Evolutionary conservation across 1,284 basidiomycete species (phyloP).

Genomic region (Somion occarium): DNA sequence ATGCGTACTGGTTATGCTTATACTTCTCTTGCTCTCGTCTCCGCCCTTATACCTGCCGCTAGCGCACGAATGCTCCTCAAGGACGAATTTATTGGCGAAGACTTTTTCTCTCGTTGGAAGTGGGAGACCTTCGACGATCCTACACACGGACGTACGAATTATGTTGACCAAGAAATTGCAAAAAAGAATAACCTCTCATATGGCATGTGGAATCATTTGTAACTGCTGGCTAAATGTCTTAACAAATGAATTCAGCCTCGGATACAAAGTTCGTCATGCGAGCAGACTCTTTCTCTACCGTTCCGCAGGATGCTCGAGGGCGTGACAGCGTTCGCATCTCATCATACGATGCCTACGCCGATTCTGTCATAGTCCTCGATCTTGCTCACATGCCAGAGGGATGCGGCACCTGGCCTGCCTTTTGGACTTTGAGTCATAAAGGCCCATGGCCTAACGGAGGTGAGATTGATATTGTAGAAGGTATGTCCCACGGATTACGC

Average conservation of each 20-base stretch:
- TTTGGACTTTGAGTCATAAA: conserved; percentile 50
- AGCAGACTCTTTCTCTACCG: conserved; percentile 32
- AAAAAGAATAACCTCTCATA: conserved; percentile 34
- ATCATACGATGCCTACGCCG: conserved; percentile 37
- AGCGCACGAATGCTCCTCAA: conserved; percentile 23
- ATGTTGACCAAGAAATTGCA: conserved; percentile 38
- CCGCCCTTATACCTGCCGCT: conserved; percentile 14
- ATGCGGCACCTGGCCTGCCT: conserved; percentile 60
- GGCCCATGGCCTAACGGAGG: conserved; percentile 51
- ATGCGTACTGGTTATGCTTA: conserved; percentile 23
- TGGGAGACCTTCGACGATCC: conserved; percentile 48
- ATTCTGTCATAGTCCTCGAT: conserved; percentile 44
- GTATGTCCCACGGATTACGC: conserved; percentile 3
- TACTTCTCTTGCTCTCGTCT: conserved; percentile 9
- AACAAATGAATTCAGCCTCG: conserved; percentile 23
- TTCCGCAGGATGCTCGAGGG: conserved; percentile 33
- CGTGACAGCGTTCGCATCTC: conserved; percentile 46
- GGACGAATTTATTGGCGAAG: conserved; percentile 32
- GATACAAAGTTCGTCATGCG: conserved; percentile 43
- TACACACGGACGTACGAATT: conserved; percentile 53
- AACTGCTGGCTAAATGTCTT: neutral
- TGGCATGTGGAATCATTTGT: conserved; percentile 24
- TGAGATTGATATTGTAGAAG: conserved; percentile 33
- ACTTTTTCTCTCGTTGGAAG: conserved; percentile 38
- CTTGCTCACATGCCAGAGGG: conserved; percentile 50